Conservation (phyloP, 228 moss, liverwort and hornwort genomes). For the Sphagnum magellanicum region DNA sequence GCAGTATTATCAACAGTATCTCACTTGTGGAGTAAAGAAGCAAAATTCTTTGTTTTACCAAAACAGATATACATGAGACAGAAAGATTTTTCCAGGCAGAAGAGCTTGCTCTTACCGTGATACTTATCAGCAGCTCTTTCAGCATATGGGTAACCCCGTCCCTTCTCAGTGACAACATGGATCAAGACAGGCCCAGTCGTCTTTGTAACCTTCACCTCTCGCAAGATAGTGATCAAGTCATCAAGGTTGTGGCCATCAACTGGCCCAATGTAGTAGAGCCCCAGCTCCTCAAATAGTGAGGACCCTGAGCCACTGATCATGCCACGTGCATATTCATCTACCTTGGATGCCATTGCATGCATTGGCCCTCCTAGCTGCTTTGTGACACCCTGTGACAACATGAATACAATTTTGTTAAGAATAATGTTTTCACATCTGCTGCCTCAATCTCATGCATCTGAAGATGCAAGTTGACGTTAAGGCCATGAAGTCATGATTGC, state of each 20-base stretch:
- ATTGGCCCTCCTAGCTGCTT: constrained; percentile 53
- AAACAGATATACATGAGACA: background rate
- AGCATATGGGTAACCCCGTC: constrained; percentile 55
- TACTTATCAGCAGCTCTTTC: constrained; percentile 59
- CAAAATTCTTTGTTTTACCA: background rate
- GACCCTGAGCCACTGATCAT: constrained; percentile 64
- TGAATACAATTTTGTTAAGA: background rate
- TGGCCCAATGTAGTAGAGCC: constrained; percentile 59
- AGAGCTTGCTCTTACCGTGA: constrained; percentile 27
- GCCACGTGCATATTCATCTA: constrained; percentile 57
- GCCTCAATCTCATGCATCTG: background rate
- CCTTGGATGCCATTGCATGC: constrained; percentile 51
- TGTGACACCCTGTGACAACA: constrained; percentile 35
- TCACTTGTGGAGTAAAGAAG: background rate
- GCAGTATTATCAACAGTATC: too few species aligned
- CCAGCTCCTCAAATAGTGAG: constrained; percentile 56
- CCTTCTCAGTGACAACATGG: constrained; percentile 58
- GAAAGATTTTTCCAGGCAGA: background rate
- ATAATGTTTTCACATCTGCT: background rate
- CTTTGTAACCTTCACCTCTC: constrained; percentile 45
- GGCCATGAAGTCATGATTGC: too few species aligned
- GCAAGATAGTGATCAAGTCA: constrained; percentile 42
- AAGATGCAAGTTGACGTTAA: too few species aligned
- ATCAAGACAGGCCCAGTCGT: constrained; percentile 55
- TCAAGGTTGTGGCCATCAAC: constrained; percentile 61